phyloP scores from a whole-genome alignment of 352 stramenopile species.

The Thraustochytrium sp. region DNA sequence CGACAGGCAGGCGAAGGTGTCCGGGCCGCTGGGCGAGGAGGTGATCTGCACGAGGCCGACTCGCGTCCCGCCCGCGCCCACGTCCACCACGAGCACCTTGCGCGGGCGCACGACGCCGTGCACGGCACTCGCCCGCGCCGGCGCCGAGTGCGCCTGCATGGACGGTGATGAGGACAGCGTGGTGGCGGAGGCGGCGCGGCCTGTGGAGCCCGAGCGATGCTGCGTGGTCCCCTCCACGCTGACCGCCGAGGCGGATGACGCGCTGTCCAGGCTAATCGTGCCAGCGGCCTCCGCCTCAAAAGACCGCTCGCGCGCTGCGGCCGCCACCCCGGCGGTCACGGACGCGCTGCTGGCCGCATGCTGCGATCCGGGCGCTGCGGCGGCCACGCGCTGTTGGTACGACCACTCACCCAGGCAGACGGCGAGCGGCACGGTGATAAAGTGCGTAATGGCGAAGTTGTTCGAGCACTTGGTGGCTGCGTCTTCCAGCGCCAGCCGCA shows the following conservation, averaged over 20 bases:
- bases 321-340: background rate
- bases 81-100: constrained; percentile 28
- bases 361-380: background rate
- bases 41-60: constrained; percentile 9
- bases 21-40: background rate
- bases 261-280: background rate
- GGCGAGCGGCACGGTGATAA: background rate
- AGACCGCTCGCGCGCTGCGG: background rate
- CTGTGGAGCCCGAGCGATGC: too few relatives aligned
- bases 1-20: background rate
- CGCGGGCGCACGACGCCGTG: too few relatives aligned
- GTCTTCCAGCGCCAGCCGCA: background rate
- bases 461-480: background rate
- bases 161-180: background rate
- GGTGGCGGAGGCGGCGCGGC: too few relatives aligned
- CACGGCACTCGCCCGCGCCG: background rate
- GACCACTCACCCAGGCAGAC: background rate
- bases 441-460: background rate
- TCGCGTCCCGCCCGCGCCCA: background rate
- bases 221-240: background rate
- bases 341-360: background rate
- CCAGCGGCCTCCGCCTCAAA: background rate
- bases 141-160: background rate
- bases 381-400: background rate
- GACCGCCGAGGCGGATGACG: background rate